phyloP scores from a whole-genome alignment of 495 filamentous ascomycete species.

The Neurospora terricola region DNA sequence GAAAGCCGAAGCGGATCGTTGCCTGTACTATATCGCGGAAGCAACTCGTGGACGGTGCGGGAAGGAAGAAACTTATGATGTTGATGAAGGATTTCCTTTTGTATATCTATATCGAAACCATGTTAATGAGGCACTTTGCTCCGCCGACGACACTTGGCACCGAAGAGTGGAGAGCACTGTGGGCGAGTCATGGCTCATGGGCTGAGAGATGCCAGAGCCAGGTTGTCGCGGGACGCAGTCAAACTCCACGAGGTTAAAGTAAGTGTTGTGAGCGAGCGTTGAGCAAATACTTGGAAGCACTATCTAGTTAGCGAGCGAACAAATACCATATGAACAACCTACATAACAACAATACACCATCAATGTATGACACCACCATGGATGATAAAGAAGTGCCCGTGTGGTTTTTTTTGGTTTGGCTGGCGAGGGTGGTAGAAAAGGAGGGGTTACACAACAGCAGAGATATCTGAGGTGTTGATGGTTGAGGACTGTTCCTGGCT shows the following conservation, averaged over 20 bases:
- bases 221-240: neutral
- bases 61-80: constrained; percentile 14
- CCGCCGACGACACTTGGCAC: constrained; percentile 48
- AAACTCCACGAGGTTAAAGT: constrained; percentile 53
- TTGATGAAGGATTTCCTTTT: constrained; percentile 30
- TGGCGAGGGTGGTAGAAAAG: neutral
- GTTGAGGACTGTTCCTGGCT: neutral
- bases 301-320: constrained; percentile 16
- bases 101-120: constrained; percentile 36
- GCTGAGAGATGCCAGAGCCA: neutral
- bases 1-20: constrained; percentile 10
- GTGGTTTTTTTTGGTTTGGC: neutral
- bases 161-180: constrained; percentile 41
- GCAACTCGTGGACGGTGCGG: neutral
- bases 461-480: neutral
- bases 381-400: neutral
- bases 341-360: neutral
- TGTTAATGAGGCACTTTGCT: constrained; percentile 37
- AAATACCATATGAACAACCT: neutral
- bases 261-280: constrained; percentile 46
- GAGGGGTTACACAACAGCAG: neutral
- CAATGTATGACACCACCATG: neutral
- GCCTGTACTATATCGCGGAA: constrained; percentile 1
- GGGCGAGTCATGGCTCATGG: neutral
- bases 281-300: constrained; percentile 38